A percentile compares a stretch with the other conserved stretches of the same genome.
Evolutionary conservation across 768 basidiomycete genomes (phyloP).

Genomic region (Lactarius evosmus): DNA sequence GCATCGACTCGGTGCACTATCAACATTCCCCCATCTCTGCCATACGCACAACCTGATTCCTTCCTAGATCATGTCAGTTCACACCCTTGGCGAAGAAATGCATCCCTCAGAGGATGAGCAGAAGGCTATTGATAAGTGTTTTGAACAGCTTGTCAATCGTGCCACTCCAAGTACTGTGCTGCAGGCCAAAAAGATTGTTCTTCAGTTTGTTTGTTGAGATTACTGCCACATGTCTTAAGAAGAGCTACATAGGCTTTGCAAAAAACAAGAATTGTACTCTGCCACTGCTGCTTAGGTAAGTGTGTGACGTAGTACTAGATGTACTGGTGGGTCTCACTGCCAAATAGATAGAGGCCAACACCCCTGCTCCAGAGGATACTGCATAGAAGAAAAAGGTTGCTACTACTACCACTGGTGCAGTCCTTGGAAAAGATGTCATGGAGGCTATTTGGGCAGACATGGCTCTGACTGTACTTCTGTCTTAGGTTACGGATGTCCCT

Average conservation of each 20-base stretch:
- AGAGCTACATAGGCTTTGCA: background rate
- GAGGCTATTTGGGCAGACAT: conserved; percentile 35
- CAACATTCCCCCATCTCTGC: too few relatives aligned
- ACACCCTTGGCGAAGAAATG: background rate
- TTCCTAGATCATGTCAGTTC: background rate
- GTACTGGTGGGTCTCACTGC: background rate
- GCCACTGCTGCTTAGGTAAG: background rate
- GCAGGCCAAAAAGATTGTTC: background rate
- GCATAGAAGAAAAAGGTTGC: background rate
- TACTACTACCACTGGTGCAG: background rate
- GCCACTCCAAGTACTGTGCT: background rate
- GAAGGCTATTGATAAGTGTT: background rate
- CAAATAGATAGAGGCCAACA: background rate
- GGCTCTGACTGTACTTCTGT: too few relatives aligned
- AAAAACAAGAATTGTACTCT: background rate
- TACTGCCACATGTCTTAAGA: background rate
- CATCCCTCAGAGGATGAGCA: background rate
- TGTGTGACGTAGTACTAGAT: background rate
- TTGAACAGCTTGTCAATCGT: background rate
- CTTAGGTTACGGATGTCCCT: conserved; percentile 33
- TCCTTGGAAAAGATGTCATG: conserved; percentile 37
- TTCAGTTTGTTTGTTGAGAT: background rate
- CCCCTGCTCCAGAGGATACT: background rate
- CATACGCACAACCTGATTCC: too few relatives aligned
- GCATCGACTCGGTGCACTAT: background rate